phyloP scores from a whole-genome alignment of 2,329 filamentous ascomycete genomes.

The Xylaria digitata region DNA sequence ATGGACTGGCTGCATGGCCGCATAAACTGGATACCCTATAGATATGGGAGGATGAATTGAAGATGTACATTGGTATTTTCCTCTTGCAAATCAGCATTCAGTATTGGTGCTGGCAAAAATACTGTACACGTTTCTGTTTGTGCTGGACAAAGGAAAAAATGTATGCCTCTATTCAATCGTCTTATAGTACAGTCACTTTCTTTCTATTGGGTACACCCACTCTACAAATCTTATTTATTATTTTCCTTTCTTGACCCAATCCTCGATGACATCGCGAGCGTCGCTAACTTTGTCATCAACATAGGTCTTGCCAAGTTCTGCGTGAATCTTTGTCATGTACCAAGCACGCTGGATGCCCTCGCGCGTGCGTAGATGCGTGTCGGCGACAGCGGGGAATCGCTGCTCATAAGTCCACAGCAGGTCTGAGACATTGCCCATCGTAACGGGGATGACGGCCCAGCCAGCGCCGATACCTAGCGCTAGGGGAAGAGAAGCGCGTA shows the following conservation, averaged over 20 bases:
- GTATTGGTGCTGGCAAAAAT: background rate
- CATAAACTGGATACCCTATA: conserved; percentile 38
- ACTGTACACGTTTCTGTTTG: conserved; percentile 14
- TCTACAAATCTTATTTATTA: conserved; percentile 63
- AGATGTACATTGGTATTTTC: conserved; percentile 12
- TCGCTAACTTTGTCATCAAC: conserved; percentile 84
- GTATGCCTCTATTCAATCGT: conserved; percentile 46
- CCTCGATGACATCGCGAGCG: conserved; percentile 81
- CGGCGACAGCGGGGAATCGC: conserved; percentile 82
- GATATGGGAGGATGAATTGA: conserved; percentile 27
- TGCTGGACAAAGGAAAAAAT: conserved; percentile 32
- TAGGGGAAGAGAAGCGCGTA: conserved; percentile 81
- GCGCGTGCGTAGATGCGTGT: conserved; percentile 80
- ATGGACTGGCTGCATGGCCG: conserved; percentile 21
- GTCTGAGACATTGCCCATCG: conserved; percentile 87
- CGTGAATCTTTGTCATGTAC: conserved; percentile 80
- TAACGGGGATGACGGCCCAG: conserved; percentile 86
- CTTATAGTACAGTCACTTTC: conserved; percentile 45
- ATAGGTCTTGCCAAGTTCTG: conserved; percentile 74
- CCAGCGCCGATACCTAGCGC: conserved; percentile 85
- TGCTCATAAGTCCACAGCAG: conserved; percentile 94
- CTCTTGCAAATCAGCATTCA: background rate
- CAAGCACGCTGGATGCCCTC: conserved; percentile 76
- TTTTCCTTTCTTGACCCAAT: conserved; percentile 91
- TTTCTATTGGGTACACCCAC: conserved; percentile 20